Base-by-base conservation (phyloP, 2,329 filamentous ascomycete genomes). In the Colletotrichum higginsianum region DNA sequence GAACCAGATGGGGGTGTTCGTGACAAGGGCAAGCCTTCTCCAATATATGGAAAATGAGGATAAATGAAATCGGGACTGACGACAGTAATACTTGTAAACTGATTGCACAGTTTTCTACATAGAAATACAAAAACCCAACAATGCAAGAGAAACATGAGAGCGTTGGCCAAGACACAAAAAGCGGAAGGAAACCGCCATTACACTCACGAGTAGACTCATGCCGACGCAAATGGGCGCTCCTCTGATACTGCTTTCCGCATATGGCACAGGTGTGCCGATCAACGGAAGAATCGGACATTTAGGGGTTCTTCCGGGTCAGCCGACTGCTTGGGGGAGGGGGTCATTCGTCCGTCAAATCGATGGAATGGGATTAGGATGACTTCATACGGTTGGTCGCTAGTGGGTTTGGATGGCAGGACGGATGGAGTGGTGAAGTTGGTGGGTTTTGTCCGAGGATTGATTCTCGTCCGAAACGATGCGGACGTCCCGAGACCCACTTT, bases 131-230 rank as follows among this genome's bases (percentile, higher is more conserved):
- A 4, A 13, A 26, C 4, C 4, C 6, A 26, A 58, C 2, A 0
- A 3, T 7, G 30, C 30, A 35, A 35, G 30, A 35, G 30, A 35
- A 35, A 35, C 1, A 35, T 35, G 30, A 35, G 30, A 35, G 30
- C 8, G 8, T 35, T 9, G 30, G 30, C 12, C 8, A 12, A 15
- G 23, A 30, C 4, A 26, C 26, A 35, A 16, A 18, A 53, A 16
- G 16, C 15, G 16, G 8, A 30, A 4, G 6, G 35, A 13, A 5
- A 47, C 7, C 4, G 21, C 26, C 4, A 18, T 11, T 4, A 11
- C 4, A 74, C 77, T 74, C 61, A 77, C 76, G 77, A 13, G 75
- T 77, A 21, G 76, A 72, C 67, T 78, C 76, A 61, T 78, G 76
- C 15, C 77, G 75, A 30, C 76, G 75, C 21, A 77, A 74, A 61